Evolutionary conservation across 2,329 filamentous ascomycete species (phyloP).

Genomic region (Hypoxylon sp.): DNA sequence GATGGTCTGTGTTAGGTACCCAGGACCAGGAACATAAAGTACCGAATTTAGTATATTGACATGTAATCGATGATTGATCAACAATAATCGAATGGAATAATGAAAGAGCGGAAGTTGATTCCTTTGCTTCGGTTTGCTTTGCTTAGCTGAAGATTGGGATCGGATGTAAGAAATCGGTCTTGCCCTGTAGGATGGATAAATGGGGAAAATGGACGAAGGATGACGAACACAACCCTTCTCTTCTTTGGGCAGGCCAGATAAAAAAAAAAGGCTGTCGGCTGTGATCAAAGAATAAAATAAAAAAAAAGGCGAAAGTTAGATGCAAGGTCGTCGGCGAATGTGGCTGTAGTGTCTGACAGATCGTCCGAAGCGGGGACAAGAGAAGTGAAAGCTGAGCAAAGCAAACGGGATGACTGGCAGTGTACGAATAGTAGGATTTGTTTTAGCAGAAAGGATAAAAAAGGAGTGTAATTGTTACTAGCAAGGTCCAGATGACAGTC

Average conservation of each 20-base stretch:
- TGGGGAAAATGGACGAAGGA: slow-evolving; percentile 16
- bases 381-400: slow-evolving; percentile 19
- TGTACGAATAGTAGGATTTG: neutral
- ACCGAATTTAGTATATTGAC: no score
- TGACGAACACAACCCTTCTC: slow-evolving; percentile 17
- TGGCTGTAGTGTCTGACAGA: slow-evolving; percentile 21
- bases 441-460: slow-evolving; percentile 3
- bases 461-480: slow-evolving; percentile 10
- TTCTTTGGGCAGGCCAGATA: slow-evolving; percentile 19
- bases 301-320: neutral
- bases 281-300: no score
- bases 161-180: slow-evolving; percentile 8
- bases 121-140: no score
- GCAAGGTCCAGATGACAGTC: slow-evolving; percentile 5
- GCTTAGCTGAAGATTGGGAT: no score
- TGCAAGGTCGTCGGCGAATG: neutral
- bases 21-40: slow-evolving; percentile 8
- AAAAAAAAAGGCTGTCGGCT: slow-evolving; percentile 22
- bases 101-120: slow-evolving; percentile 12
- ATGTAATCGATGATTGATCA: slow-evolving; percentile 36
- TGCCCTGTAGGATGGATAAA: slow-evolving; percentile 10
- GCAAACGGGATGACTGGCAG: slow-evolving; percentile 4
- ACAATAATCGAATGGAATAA: slow-evolving; percentile 37
- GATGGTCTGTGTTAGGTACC: no score
- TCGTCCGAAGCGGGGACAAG: slow-evolving; percentile 17